Evolutionary conservation across 768 basidiomycete species (phyloP).

Genomic region (Vararia minispora): DNA sequence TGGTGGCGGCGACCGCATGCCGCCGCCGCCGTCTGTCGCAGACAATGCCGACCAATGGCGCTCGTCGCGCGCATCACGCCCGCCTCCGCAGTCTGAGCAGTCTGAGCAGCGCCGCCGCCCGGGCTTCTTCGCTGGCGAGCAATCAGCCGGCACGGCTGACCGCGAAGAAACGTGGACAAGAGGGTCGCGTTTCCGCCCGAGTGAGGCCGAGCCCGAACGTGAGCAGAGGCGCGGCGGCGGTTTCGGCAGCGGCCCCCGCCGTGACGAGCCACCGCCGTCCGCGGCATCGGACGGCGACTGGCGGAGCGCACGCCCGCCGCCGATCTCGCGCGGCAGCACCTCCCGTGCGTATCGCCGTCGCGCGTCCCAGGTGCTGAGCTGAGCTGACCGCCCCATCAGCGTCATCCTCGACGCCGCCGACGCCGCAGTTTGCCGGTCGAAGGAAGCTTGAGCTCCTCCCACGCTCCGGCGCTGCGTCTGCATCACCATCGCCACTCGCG

Average conservation of each 20-base stretch:
- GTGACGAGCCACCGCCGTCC: too few species aligned
- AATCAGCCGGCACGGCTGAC: slow-evolving; percentile 43
- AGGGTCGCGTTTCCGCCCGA: slow-evolving; percentile 63
- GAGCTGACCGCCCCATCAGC: slow-evolving; percentile 29
- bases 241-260: slow-evolving; percentile 37
- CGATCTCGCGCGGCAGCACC: slow-evolving; percentile 33
- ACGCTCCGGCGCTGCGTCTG: slow-evolving; percentile 55
- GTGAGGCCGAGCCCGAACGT: slow-evolving; percentile 27
- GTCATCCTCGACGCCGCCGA: slow-evolving; percentile 63
- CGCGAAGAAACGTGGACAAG: slow-evolving; percentile 71
- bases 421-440: slow-evolving; percentile 68
- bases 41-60: slow-evolving; percentile 67
- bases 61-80: slow-evolving; percentile 32
- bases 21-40: slow-evolving; percentile 37
- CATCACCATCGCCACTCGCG: slow-evolving; percentile 62
- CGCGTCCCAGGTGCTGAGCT: slow-evolving; percentile 7
- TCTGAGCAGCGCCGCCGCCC: slow-evolving; percentile 45
- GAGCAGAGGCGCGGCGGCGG: slow-evolving; percentile 27
- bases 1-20: slow-evolving; percentile 28
- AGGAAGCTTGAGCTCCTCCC: slow-evolving; percentile 83
- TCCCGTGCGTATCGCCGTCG: slow-evolving; percentile 43
- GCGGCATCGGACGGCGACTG: slow-evolving; percentile 64
- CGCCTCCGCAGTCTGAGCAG: slow-evolving; percentile 27
- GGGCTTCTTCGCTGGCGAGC: slow-evolving; percentile 34
- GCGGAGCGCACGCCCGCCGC: slow-evolving; percentile 41